Conservation (phyloP, 2,329 filamentous ascomycete species). For the Xylaria sp. region DNA sequence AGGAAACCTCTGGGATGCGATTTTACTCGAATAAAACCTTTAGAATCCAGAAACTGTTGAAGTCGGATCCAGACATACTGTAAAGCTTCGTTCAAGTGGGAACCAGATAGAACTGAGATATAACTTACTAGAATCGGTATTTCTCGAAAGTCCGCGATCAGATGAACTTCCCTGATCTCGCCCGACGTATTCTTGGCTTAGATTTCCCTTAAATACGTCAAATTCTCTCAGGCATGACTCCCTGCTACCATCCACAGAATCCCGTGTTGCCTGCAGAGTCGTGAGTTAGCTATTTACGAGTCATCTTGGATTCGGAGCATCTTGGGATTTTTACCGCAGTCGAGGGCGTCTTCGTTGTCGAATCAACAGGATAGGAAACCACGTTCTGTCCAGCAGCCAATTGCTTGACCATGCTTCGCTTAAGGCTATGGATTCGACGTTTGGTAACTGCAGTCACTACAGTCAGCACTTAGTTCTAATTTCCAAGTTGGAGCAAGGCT, state of each 20-base stretch:
- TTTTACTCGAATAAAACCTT: not conserved
- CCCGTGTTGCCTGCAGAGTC: conserved; percentile 12
- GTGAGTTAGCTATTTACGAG: not conserved
- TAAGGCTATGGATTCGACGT: conserved; percentile 42
- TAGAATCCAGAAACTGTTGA: not conserved
- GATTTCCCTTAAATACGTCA: conserved; percentile 40
- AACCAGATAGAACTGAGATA: not conserved
- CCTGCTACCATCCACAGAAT: conserved; percentile 32
- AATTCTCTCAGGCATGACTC: conserved; percentile 39
- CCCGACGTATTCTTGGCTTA: conserved; percentile 39
- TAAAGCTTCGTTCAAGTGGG: not conserved
- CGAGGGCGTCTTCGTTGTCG: conserved; percentile 26
- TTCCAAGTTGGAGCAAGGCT: not conserved
- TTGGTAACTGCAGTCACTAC: not conserved
- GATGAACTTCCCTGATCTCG: conserved; percentile 36
- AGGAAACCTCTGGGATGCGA: not conserved
- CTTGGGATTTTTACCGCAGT: conserved; percentile 22
- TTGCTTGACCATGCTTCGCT: conserved; percentile 47
- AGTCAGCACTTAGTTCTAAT: conserved; percentile 13
- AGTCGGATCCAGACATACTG: not conserved
- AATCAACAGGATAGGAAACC: conserved; percentile 28
- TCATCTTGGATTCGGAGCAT: not conserved
- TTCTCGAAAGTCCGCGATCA: conserved; percentile 31
- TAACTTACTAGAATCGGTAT: conserved; percentile 41
- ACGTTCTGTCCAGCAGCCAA: conserved; percentile 38